Base-by-base conservation (phyloP, 2,329 filamentous ascomycete species). In the Fusarium incarnatum region DNA sequence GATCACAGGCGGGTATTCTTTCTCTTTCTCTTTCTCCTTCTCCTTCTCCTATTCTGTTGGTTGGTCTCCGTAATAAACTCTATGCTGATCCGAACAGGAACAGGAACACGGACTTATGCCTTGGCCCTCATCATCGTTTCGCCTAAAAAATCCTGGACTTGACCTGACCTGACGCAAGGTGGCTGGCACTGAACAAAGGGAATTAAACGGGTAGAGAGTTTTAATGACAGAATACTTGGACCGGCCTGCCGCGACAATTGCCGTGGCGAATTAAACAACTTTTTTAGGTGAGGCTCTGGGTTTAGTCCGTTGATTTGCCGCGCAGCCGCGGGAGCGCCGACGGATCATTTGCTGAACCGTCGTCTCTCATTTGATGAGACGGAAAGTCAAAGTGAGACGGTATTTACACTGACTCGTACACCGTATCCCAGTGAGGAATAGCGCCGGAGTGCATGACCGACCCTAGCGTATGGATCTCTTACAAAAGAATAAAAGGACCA, bases 11-110 rank as follows among this genome's bases (percentile, higher is more conserved):
- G 32, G 13, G 6, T 53, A 18, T 27, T 15, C n/a, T 5, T 34
- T 5, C 32, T 37, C 18, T n/a, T 37, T 6, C 32, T 15, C n/a
- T 6, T 32, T 5, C 32, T 37, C 18, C 10, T n/a, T 7, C 16
- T 37, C 16, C 16, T 12, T 20, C 23, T 27, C 47, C 47, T 22
- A 7, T 34, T 34, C 2, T 34, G 20, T 28, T 20, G 23, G 49
- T 22, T 20, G 23, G 49, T 22, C n/a, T 42, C 49, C 49, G 49
- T 53, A 53, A 53, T 5, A 53, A 42, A 53, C 49, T 41, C 49
- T 53, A 11, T 28, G 34, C 22, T 27, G 34, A 53, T 13, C 49
- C 41, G 34, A 37, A 37, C 34, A 37, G 34, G 34, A n/a, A 37
- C 18, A 37, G 49, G 20, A 22, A 53, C 49, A 53, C 34, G 15